Base-by-base conservation (phyloP, 768 basidiomycete genomes). In the Kwoniella pini region DNA sequence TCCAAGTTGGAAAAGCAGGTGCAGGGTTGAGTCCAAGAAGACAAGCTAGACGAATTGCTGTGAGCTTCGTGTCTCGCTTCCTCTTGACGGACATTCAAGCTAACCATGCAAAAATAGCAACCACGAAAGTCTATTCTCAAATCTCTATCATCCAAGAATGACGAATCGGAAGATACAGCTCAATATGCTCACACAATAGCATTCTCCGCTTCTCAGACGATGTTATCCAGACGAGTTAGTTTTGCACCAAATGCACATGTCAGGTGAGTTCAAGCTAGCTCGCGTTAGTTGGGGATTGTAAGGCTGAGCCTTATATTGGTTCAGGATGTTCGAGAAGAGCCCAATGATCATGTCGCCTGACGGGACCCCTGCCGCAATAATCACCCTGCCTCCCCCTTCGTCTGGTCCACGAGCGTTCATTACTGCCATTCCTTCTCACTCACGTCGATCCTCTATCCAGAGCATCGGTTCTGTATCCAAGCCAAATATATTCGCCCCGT, bases 71-170 rank as follows among this genome's bases (percentile, higher is more conserved):
- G 19, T 10, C 4, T 6, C 40, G n/a, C 40, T 42, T 42, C n/a
- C n/a, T 42, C 9, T 42, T 13, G 40, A 13, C 11, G n/a, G 19
- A 42, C 5, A 17, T 7, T 11, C 6, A 6, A 11, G 40, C 11
- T 42, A 19, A 19, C 11, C n/a, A 17, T 42, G 40, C n/a, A 6
- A 12, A n/a, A 11, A 9, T 43, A 74, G 74, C 63, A 74, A 75
- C 75, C 75, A 1, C 49, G 75, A 4, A 77, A 77, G 61, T 75
- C 73, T 1, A 77, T 77, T 28, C 57, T 77, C 19, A 77, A 77
- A 55, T 40, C 63, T 6, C 36, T 65, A 9, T 6, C 22, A 10
- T 1, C 27, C 10, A 27, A 33, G n/a, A 30, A 36, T 19, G 59
- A 55, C 26, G 65, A 65, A 24, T 54, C 69, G 15, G 54, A 64